Evolutionary conservation across 306 rosid species (phyloP).

Genomic region (Boehmeria nivea): DNA sequence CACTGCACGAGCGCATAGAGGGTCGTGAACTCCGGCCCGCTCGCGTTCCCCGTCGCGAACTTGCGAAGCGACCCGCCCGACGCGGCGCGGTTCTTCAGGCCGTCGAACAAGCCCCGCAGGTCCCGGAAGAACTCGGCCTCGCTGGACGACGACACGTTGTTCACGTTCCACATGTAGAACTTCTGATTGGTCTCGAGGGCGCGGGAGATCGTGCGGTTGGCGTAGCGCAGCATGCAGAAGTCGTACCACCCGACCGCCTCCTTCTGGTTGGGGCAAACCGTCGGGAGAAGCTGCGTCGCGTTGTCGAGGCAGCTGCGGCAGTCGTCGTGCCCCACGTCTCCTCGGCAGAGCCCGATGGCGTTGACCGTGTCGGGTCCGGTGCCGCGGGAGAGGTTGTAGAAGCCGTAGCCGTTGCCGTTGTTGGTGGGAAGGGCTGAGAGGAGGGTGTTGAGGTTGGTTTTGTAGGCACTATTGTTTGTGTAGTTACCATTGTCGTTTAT

Average conservation of each 20-base stretch:
- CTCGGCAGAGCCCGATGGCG: slow-evolving; percentile 21
- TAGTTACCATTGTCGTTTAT: neutral
- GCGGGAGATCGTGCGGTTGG: slow-evolving; percentile 27
- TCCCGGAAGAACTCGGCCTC: neutral
- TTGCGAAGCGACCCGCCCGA: slow-evolving; percentile 5
- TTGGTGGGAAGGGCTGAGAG: slow-evolving; percentile 5
- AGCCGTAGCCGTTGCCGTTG: neutral
- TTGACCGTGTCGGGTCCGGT: neutral
- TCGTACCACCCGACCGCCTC: slow-evolving; percentile 28
- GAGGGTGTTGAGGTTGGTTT: slow-evolving; percentile 5
- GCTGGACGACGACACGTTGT: neutral
- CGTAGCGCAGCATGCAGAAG: slow-evolving; percentile 36
- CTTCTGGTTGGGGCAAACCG: slow-evolving; percentile 19
- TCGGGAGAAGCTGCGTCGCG: neutral
- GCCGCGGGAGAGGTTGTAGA: slow-evolving; percentile 10
- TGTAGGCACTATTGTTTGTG: neutral
- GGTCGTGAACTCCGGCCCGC: neutral
- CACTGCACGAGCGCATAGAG: slow-evolving; percentile 24
- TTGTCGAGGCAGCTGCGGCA: slow-evolving; percentile 15
- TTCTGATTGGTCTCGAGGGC: neutral
- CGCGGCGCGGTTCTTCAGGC: slow-evolving; percentile 6
- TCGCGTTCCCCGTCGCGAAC: slow-evolving; percentile 8
- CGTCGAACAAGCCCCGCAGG: neutral
- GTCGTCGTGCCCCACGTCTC: slow-evolving; percentile 5
- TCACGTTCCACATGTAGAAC: neutral